Evolutionary conservation across 768 basidiomycete species (phyloP).

Genomic region (Sarcodon sp.): DNA sequence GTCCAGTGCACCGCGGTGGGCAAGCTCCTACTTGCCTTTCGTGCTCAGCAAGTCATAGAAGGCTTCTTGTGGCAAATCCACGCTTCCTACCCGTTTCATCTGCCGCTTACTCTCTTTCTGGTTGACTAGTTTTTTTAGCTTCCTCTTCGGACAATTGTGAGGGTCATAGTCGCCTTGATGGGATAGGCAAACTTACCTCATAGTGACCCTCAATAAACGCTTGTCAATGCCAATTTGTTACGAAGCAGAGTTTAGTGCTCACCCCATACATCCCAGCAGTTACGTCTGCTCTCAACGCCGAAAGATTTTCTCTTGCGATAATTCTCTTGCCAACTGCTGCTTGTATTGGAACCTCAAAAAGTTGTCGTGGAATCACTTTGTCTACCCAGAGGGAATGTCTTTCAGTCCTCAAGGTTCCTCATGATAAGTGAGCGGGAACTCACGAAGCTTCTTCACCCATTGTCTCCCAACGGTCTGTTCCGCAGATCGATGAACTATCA

Average conservation of each 20-base stretch:
- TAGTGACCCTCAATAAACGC: not conserved
- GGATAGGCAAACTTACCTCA: not conserved
- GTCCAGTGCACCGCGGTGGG: no score
- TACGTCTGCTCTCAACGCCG: conserved; percentile 81
- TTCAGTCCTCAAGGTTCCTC: not conserved
- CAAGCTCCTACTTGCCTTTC: conserved; percentile 16
- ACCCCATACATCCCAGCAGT: conserved; percentile 93
- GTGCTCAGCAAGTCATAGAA: conserved; percentile 83
- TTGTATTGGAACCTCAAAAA: conserved; percentile 94
- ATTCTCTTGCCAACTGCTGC: conserved; percentile 81
- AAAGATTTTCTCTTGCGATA: conserved; percentile 81
- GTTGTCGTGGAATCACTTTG: conserved; percentile 84
- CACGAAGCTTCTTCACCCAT: conserved; percentile 92
- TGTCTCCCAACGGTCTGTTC: conserved; percentile 61
- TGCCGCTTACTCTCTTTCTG: conserved; percentile 89
- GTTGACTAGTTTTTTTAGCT: conserved; percentile 76
- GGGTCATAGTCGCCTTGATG: conserved; percentile 55
- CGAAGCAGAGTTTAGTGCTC: conserved; percentile 6
- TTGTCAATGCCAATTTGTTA: not conserved
- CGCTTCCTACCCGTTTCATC: conserved; percentile 81
- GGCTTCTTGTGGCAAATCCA: conserved; percentile 89
- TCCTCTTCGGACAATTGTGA: conserved; percentile 35
- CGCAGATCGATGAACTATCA: conserved; percentile 78
- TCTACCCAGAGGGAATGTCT: conserved; percentile 26
- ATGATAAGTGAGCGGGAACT: conserved; percentile 14